phyloP scores from a whole-genome alignment of 2,329 filamentous ascomycete genomes.

The Cladosporium halotolerans region DNA sequence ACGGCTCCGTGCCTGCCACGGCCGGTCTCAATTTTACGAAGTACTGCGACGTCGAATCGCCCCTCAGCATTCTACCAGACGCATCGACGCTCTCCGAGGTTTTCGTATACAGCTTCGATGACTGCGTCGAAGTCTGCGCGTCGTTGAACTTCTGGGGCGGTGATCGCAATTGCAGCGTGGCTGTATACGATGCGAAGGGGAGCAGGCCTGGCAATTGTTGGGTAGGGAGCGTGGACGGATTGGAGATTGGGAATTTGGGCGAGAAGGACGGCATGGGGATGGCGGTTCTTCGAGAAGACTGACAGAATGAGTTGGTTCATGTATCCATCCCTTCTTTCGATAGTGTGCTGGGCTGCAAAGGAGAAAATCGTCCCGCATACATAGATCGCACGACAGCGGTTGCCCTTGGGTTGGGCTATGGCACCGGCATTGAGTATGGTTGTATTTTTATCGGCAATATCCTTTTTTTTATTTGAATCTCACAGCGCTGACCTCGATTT shows the following conservation, averaged over 20 bases:
- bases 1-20: constrained; percentile 5
- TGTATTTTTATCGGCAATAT: too few relatives aligned
- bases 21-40: constrained; percentile 27
- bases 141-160: constrained; percentile 24
- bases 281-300: constrained; percentile 2
- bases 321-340: not conserved
- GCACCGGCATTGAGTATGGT: too few relatives aligned
- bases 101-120: constrained; percentile 32
- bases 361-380: too few relatives aligned
- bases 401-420: too few relatives aligned
- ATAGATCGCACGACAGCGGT: too few relatives aligned
- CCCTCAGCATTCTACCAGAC: constrained; percentile 16
- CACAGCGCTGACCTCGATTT: too few relatives aligned
- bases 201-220: constrained; percentile 29
- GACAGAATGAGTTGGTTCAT: not conserved
- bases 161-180: constrained; percentile 25
- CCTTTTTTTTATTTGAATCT: too few relatives aligned
- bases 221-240: constrained; percentile 21
- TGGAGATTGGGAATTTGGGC: constrained; percentile 1
- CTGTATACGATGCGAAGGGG: constrained; percentile 25
- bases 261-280: constrained; percentile 12
- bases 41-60: constrained; percentile 28
- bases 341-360: too few relatives aligned
- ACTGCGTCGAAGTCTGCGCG: constrained; percentile 33
- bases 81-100: constrained; percentile 23